Evolutionary conservation across 306 rosid species (phyloP), one percentile per base, ranked within the genome.

Genomic region (Vicia sativa): DNA sequence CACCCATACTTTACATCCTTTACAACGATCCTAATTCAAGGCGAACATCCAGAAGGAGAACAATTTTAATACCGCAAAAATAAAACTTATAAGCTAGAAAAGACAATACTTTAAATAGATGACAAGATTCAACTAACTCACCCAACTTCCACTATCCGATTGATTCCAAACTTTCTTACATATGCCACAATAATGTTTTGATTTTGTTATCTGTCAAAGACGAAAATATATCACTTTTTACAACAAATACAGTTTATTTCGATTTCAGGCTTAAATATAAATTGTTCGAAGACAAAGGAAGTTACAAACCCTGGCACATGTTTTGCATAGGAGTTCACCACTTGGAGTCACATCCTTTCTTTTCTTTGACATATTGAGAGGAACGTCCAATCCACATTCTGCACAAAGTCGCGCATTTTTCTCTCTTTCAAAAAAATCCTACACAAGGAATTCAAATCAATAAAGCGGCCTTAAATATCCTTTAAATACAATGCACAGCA

Each of bases 1-100:
- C 80, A 90, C 98, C 98, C 96, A 92, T 43, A 90, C 96, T 77
- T 85, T 90, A 80, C 98, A 92, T 72, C 98, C 96, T 73, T 92
- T 96, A 72, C 98, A 92, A 4, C 91, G 84, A 26, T 87, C 98
- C 98, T 92, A 67, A 76, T 58, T 78, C 74, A 68, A 61, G 68
- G 65, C 56, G 42, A 61, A 53, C 35, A 54, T 49, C 62, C 74
- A 10, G 53, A 61, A 64, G 28, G 60, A 43, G 16, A 25, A 37
- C 43, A 50, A 12, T 1, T 38, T 73, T 46, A 67, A 65, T 15
- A 72, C 48, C 31, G 31, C 39, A 67, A 55, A 28, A 70, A 29
- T 56, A 44, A 43, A 34, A 11, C 6, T 48, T 37, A 16, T 13
- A 15, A 9, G 21, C 39, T 21, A 5, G 66, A 56, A 65, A 56